A percentile compares a stretch with the other conserved stretches of the same genome.
Conservation (phyloP, 805 yeast genomes). For the Danielozyma ontarioensis region DNA sequence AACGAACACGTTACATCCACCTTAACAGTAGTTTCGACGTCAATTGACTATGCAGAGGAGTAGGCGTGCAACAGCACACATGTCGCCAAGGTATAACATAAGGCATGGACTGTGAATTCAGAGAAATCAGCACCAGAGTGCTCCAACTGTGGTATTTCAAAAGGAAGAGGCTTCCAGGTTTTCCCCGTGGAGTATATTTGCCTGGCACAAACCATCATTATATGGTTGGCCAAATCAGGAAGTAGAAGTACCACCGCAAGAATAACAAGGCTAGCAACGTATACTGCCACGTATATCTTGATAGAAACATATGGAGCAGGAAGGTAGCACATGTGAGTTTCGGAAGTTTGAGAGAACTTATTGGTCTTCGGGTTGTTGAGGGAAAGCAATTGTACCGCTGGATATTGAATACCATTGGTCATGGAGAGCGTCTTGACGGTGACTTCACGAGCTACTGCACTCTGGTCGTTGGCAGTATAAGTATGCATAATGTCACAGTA, state of each 20-base stretch:
- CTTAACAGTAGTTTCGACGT: no score
- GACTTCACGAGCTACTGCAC: slow-evolving; percentile 54
- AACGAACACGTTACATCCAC: neutral
- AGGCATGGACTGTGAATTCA: neutral
- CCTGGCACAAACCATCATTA: no score
- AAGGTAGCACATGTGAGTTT: slow-evolving; percentile 50
- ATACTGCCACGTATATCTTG: slow-evolving; percentile 8
- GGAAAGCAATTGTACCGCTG: slow-evolving; percentile 83
- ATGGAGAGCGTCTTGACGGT: slow-evolving; percentile 87
- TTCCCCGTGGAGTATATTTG: no score
- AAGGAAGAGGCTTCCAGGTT: no score
- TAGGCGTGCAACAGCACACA: no score
- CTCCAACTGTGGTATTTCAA: no score
- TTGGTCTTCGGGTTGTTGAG: slow-evolving; percentile 41
- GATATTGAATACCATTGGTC: slow-evolving; percentile 85
- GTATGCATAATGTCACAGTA: slow-evolving; percentile 75
- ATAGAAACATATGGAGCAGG: slow-evolving; percentile 46
- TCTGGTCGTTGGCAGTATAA: slow-evolving; percentile 15
- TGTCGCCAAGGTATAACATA: no score
- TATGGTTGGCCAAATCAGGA: no score
- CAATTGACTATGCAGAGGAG: neutral
- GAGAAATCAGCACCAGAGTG: no score
- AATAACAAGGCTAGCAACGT: slow-evolving; percentile 5
- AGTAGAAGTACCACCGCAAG: slow-evolving; percentile 9
- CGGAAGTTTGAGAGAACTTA: slow-evolving; percentile 12